A percentile compares a stretch with the other conserved stretches of the same genome.
phyloP scores from a whole-genome alignment of 306 rosid genomes.

The Prunus persica region DNA sequence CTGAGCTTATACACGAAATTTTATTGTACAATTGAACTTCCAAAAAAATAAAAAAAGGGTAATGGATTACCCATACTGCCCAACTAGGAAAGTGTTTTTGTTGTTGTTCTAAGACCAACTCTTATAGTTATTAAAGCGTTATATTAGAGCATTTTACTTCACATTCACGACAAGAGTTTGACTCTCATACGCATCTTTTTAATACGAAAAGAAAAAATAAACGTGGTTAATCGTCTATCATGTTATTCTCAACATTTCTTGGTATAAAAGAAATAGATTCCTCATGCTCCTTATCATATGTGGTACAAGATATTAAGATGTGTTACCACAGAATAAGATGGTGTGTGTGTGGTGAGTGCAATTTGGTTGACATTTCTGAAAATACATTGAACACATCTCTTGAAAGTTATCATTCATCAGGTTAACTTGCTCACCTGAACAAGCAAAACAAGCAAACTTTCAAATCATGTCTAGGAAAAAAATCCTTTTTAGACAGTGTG shows the following conservation, averaged over 20 bases:
- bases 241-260: neutral
- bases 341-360: neutral
- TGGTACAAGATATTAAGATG: neutral
- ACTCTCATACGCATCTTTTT: too few relatives aligned
- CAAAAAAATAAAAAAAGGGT: too few relatives aligned
- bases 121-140: too few relatives aligned
- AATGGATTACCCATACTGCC: too few relatives aligned
- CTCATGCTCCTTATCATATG: neutral
- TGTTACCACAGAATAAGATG: neutral
- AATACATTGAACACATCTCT: neutral
- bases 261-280: neutral
- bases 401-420: neutral
- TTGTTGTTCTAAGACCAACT: too few relatives aligned
- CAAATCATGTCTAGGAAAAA: neutral
- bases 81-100: too few relatives aligned
- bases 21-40: too few relatives aligned
- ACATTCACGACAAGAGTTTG: too few relatives aligned
- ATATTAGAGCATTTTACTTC: too few relatives aligned
- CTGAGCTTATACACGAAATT: too few relatives aligned
- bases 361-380: neutral
- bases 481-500: neutral
- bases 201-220: too few relatives aligned
- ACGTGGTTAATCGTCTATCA: too few relatives aligned
- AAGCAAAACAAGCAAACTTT: neutral
- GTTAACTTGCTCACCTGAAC: neutral